Evolutionary conservation across 2,329 filamentous ascomycete species (phyloP).

Genomic region (Paecilomyces variotii): DNA sequence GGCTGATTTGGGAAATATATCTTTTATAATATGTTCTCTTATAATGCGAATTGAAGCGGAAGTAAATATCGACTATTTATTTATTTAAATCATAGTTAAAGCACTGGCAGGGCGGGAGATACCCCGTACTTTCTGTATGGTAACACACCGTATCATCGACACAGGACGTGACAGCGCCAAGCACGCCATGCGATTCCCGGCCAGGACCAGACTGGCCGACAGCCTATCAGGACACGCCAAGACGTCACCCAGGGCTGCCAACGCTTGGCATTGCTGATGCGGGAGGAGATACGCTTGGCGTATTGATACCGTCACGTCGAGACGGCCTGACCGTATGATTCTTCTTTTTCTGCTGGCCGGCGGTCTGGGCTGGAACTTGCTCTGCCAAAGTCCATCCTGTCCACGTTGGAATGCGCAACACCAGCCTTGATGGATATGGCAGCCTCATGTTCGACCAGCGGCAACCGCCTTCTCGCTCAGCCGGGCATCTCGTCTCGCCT

Average conservation of each 20-base stretch:
- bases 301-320: neutral
- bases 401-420: neutral
- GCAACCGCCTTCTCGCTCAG: neutral
- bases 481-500: neutral
- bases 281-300: neutral
- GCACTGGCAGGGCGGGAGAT: no score
- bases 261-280: neutral
- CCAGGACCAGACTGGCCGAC: neutral
- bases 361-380: neutral
- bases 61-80: no score
- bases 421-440: neutral
- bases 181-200: neutral
- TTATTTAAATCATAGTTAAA: no score
- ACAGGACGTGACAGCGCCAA: neutral
- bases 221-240: neutral
- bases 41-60: constrained; percentile 1
- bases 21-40: neutral
- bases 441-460: neutral
- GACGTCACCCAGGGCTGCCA: neutral
- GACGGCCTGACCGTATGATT: neutral
- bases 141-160: neutral
- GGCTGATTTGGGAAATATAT: no score
- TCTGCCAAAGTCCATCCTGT: neutral
- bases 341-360: neutral
- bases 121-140: neutral